phyloP scores from a whole-genome alignment of 129 eudicot genomes.

The Ambrosia artemisiifolia region DNA sequence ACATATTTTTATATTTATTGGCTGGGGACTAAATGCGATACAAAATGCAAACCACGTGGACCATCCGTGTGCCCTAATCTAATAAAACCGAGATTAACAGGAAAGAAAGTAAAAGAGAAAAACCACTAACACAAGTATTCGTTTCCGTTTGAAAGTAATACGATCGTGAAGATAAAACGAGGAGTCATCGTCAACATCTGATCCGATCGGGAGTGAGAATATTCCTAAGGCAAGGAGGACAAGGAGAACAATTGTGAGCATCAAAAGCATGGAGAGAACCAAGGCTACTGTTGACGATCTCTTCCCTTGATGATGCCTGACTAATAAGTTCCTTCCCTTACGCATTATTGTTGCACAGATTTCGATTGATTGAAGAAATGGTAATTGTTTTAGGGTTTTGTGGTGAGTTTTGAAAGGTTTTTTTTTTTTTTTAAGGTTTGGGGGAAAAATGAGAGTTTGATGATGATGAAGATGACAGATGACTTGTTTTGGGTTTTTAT shows the following conservation, averaged over 20 bases:
- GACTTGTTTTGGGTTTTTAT: constrained; percentile 15
- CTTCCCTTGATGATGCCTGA: constrained; percentile 71
- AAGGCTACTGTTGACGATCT: constrained; percentile 73
- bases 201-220: constrained; percentile 65
- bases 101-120: neutral
- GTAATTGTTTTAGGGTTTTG: constrained; percentile 20
- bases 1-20: too few species aligned
- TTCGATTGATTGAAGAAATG: constrained; percentile 9
- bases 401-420: constrained; percentile 12
- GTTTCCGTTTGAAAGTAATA: constrained; percentile 54
- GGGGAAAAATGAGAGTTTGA: neutral
- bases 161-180: constrained; percentile 36
- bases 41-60: too few species aligned
- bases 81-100: neutral
- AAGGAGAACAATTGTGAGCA: constrained; percentile 71
- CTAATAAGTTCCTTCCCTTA: constrained; percentile 42
- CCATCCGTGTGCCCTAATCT: too few species aligned
- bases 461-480: neutral
- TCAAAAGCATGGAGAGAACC: constrained; percentile 70
- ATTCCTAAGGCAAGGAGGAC: constrained; percentile 90
- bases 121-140: constrained; percentile 38
- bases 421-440: neutral
- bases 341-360: constrained; percentile 41
- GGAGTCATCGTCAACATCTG: constrained; percentile 42
- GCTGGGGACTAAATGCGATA: too few species aligned